Evolutionary conservation across 2,329 filamentous ascomycete species (phyloP).

Genomic region (Dactylellina drechsleri): DNA sequence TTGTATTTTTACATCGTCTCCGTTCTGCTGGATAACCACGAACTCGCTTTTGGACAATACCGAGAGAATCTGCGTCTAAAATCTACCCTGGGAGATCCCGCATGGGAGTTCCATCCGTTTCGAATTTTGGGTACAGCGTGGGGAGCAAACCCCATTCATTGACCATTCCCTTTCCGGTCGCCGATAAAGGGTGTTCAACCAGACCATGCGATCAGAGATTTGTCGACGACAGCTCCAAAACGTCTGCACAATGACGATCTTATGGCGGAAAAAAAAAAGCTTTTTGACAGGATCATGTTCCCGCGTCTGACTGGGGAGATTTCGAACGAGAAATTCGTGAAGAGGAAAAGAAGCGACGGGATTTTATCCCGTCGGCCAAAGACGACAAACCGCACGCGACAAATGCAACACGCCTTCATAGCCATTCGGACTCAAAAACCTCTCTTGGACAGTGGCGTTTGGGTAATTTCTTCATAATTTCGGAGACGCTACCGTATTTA

Average conservation of each 20-base stretch:
- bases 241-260: conserved; percentile 50
- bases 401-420: conserved; percentile 25
- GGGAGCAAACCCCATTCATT: conserved; percentile 23
- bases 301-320: not conserved
- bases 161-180: conserved; percentile 49
- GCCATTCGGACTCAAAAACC: conserved; percentile 12
- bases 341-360: too few relatives aligned
- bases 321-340: too few relatives aligned
- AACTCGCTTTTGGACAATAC: conserved; percentile 54
- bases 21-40: conserved; percentile 40
- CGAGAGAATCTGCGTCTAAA: conserved; percentile 41
- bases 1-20: conserved; percentile 52
- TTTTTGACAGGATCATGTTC: conserved; percentile 45
- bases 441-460: conserved; percentile 38
- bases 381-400: conserved; percentile 30
- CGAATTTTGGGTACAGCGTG: conserved; percentile 19
- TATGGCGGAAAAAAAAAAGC: conserved; percentile 25
- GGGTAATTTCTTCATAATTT: too few relatives aligned
- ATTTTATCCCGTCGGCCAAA: conserved; percentile 13
- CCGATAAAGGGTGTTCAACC: conserved; percentile 31
- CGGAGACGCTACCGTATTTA: too few relatives aligned
- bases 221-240: conserved; percentile 21
- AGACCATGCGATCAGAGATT: not conserved
- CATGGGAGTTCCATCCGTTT: conserved; percentile 37
- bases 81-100: conserved; percentile 33